phyloP scores from a whole-genome alignment of 257 asterid species.

The Ophiorrhiza pumila region DNA sequence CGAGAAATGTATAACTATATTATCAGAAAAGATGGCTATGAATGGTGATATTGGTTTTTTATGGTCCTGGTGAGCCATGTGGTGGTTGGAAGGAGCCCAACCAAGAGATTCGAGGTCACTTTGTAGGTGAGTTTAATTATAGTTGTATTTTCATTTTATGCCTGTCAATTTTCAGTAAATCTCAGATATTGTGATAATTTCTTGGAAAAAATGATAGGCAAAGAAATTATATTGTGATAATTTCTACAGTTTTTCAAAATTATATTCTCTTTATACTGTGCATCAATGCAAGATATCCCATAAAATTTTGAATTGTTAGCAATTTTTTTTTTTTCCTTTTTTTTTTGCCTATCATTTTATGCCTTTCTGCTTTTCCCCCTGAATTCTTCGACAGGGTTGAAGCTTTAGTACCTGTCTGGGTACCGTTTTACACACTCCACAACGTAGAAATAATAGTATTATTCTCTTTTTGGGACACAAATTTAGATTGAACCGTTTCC shows the following conservation, averaged over 20 bases:
- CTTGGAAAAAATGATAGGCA: no score
- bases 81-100: slow-evolving; percentile 82
- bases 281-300: no score
- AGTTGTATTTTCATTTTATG: neutral
- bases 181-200: neutral
- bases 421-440: slow-evolving; percentile 86
- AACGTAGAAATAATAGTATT: slow-evolving; percentile 40
- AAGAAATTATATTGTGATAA: no score
- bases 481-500: neutral
- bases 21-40: no score
- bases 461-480: neutral
- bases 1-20: no score
- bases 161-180: neutral
- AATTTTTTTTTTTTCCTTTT: no score
- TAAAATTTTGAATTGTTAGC: neutral
- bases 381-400: slow-evolving; percentile 68
- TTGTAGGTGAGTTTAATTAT: slow-evolving; percentile 68
- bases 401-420: slow-evolving; percentile 68
- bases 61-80: slow-evolving; percentile 55
- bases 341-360: no score
- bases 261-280: no score
- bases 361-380: slow-evolving; percentile 81
- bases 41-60: no score
- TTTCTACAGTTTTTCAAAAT: no score
- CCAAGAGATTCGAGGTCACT: slow-evolving; percentile 80